Evolutionary conservation across 805 yeast species (phyloP), one percentile per base, ranked within the genome.

Genomic region (Saccharomycopsis fodiens): DNA sequence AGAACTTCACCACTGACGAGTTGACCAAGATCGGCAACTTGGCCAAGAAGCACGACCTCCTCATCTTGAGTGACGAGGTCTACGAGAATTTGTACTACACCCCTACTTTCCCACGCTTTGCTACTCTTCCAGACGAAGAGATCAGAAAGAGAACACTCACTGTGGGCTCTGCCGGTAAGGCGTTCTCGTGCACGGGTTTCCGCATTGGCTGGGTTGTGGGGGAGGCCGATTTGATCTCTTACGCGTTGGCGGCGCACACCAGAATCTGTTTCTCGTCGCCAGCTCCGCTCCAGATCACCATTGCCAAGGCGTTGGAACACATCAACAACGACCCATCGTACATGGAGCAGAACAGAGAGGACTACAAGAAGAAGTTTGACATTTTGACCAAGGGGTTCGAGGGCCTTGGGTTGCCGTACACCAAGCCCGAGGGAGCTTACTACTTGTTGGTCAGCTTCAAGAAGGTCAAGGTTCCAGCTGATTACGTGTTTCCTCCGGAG

Each of bases 181-280:
- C 96, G 0, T 93, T 93, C 68, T 95, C 96, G n/a, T 96, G 96
- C 37, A 93, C 98, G 10, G 98, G 98, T 44, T 93, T 97, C 97
- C 81, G 98, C 70, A 76, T 93, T 44, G 98, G 98, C 45, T 93
- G 95, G 94, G 73, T 91, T 32, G 80, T 89, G 51, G 97, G 96
- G 4, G 82, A 85, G 44, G 72, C 84, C n/a, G 85, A 83, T 25
- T 69, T 89, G 53, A 70, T 93, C 56, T 79, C 82, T 54, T 86
- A 85, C 59, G 95, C 81, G 3, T 73, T 87, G 4, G 75, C 84
- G 21, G 97, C 97, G 0, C 96, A 93, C 64, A 87, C 96, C 1
- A 76, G 98, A 64, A 91, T 93, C 56, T 87, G 96, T 59, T 93
- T 93, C 64, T 72, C 91, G 7, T 76, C 88, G 1, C 96, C 96